Percentiles rank a stretch among this genome's conserved stretches.
Evolutionary conservation across 164 flowering plant genomes (phyloP).

Genomic region (Santalum album): DNA sequence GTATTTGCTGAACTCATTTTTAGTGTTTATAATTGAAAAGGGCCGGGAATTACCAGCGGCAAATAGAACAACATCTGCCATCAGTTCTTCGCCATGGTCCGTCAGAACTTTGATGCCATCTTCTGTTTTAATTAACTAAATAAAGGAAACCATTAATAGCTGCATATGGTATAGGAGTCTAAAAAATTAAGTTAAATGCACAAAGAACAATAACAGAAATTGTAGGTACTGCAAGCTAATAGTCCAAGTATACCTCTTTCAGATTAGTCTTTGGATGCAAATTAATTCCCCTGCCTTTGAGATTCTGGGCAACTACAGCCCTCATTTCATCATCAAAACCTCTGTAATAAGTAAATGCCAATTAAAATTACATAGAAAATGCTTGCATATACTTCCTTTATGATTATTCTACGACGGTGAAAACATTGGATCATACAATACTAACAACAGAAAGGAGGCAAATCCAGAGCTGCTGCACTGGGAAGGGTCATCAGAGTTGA

Average conservation of each 20-base stretch:
- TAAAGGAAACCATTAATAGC: constrained; percentile 2
- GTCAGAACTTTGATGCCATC: constrained; percentile 72
- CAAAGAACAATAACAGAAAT: too few relatives aligned
- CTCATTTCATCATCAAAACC: constrained; percentile 99
- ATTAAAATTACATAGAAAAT: neutral
- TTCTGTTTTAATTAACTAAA: constrained; percentile 67
- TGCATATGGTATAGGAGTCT: neutral
- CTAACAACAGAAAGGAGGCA: too few relatives aligned
- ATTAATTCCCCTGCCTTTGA: constrained; percentile 86
- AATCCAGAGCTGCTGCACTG: too few relatives aligned
- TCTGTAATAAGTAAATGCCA: constrained; percentile 24
- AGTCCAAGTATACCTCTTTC: constrained; percentile 65
- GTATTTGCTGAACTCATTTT: too few relatives aligned
- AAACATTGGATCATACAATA: too few relatives aligned
- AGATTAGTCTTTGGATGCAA: constrained; percentile 68
- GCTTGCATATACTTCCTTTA: too few relatives aligned
- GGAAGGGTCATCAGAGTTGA: too few relatives aligned
- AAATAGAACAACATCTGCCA: constrained; percentile 87
- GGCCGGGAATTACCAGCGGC: constrained; percentile 66
- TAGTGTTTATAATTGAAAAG: too few relatives aligned
- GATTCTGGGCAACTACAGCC: constrained; percentile 73
- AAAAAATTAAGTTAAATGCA: too few relatives aligned
- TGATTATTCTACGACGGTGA: too few relatives aligned
- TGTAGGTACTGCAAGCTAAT: too few relatives aligned
- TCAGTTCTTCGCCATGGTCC: constrained; percentile 74